These are phyloP conservation scores for Asterella californica DNA, from an alignment of 225 moss, liverwort and hornwort genomes.

Conservation along the genomic window DNA sequence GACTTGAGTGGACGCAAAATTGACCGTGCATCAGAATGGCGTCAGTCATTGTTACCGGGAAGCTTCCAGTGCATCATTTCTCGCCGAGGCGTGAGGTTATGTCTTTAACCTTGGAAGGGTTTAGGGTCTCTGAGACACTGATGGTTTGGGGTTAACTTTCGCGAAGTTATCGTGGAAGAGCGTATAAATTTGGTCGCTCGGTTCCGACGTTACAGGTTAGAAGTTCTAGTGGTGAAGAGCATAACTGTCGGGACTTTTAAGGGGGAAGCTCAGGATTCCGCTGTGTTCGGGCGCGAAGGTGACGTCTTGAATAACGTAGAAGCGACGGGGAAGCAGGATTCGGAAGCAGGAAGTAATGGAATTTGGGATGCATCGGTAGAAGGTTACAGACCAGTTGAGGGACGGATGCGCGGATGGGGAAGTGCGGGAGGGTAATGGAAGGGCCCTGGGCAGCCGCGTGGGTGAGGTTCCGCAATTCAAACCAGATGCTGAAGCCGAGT, in stretches of 20 bases:
- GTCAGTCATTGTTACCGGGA: slow-evolving; percentile 28
- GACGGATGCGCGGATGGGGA: slow-evolving; percentile 17
- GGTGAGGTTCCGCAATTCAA: slow-evolving; percentile 1
- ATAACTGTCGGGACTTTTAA: slow-evolving; percentile 24
- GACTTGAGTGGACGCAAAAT: too few relatives aligned
- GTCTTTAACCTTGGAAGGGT: slow-evolving; percentile 42
- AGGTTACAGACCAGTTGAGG: slow-evolving; percentile 22
- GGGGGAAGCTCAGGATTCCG: slow-evolving; percentile 34
- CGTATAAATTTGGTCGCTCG: neutral
- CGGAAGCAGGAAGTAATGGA: slow-evolving; percentile 17
- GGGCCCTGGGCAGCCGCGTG: neutral
- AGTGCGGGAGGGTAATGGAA: slow-evolving; percentile 31
- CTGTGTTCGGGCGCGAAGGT: slow-evolving; percentile 20
- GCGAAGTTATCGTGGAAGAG: slow-evolving; percentile 14
- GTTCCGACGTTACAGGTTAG: slow-evolving; percentile 18
- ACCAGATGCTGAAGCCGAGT: slow-evolving; percentile 12
- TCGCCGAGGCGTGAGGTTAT: slow-evolving; percentile 40
- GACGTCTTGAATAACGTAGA: slow-evolving; percentile 23
- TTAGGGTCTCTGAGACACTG: slow-evolving; percentile 25
- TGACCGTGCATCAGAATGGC: slow-evolving; percentile 35
- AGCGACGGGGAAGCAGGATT: slow-evolving; percentile 23
- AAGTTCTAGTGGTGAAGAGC: slow-evolving; percentile 27
- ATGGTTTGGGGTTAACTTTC: slow-evolving; percentile 18
- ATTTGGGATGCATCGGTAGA: slow-evolving; percentile 4
- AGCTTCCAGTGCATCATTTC: slow-evolving; percentile 17